A percentile compares a stretch with the other conserved stretches of the same genome.
These are phyloP conservation scores for Lophiotrema nucula DNA, from an alignment of 495 filamentous ascomycete species.

Conservation along the genomic window DNA sequence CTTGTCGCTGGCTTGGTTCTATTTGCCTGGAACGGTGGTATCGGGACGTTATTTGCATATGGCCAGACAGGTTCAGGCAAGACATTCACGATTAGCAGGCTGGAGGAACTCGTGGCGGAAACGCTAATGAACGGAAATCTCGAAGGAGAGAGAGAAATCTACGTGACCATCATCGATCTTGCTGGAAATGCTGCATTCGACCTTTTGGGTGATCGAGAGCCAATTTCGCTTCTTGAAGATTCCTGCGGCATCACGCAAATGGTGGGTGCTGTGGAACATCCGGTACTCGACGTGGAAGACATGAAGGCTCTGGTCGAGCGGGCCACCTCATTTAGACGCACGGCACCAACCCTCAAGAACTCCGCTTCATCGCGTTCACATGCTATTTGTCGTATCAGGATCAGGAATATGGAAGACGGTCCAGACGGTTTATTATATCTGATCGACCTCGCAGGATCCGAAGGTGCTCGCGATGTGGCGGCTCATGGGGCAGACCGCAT, in stretches of 20 bases:
- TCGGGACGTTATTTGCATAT: slow-evolving; percentile 47
- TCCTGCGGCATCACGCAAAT: slow-evolving; percentile 40
- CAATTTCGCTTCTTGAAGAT: slow-evolving; percentile 38
- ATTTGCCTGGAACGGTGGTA: slow-evolving; percentile 38
- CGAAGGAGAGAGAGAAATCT: slow-evolving; percentile 32
- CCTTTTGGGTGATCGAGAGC: slow-evolving; percentile 33
- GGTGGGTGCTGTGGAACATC: slow-evolving; percentile 28
- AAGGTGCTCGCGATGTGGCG: no score
- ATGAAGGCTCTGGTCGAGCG: slow-evolving; percentile 30
- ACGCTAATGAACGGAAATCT: slow-evolving; percentile 35
- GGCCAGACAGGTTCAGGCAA: slow-evolving; percentile 53
- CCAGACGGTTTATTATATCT: no score
- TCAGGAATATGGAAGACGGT: no score
- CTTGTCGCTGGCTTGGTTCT: slow-evolving; percentile 33
- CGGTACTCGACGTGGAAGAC: slow-evolving; percentile 6
- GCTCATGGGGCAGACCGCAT: no score
- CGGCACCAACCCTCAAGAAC: no score
- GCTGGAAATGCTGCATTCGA: slow-evolving; percentile 41
- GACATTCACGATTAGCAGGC: slow-evolving; percentile 43
- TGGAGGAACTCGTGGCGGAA: slow-evolving; percentile 35
- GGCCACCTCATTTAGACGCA: slow-evolving; percentile 32
- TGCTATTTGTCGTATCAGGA: no score
- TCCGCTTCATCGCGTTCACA: no score
- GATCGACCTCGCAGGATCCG: no score
- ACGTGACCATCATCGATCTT: slow-evolving; percentile 40